Conservation (phyloP, 345 rosid species). For the Excoecaria agallocha region DNA sequence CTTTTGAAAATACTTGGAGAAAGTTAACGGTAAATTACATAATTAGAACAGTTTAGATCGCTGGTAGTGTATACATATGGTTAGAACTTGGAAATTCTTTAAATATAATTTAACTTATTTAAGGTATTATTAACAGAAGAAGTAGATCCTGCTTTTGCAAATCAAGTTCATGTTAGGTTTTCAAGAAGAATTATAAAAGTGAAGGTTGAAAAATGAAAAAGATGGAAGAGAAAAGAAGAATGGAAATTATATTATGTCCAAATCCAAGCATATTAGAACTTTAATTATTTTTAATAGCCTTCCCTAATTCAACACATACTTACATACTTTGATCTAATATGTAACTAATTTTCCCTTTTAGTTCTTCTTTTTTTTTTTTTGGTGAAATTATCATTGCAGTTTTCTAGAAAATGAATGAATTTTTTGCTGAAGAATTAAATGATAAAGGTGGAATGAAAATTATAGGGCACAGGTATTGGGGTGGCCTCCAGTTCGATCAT, state of each 20-base stretch:
- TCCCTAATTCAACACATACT: no score
- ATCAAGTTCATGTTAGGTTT: neutral
- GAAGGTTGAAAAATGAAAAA: neutral
- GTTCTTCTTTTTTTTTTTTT: no score
- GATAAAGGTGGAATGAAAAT: conserved; percentile 2
- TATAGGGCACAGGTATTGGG: conserved; percentile 86
- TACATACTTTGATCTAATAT: no score
- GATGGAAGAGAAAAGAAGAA: neutral
- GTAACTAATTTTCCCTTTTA: no score
- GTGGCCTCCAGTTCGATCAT: conserved; percentile 98
- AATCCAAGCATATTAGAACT: no score
- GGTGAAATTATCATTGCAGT: neutral
- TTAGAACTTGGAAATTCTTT: no score
- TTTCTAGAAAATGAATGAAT: no score
- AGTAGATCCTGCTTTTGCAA: neutral
- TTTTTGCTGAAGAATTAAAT: neutral
- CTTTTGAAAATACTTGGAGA: neutral
- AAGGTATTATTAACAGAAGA: no score
- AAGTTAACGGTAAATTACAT: no score
- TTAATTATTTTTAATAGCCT: no score
- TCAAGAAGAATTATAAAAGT: neutral
- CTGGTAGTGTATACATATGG: neutral
- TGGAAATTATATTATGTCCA: neutral
- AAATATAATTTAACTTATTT: no score
- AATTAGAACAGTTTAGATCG: neutral